phyloP scores from a whole-genome alignment of 257 asterid species.

The Capsicum chinense region DNA sequence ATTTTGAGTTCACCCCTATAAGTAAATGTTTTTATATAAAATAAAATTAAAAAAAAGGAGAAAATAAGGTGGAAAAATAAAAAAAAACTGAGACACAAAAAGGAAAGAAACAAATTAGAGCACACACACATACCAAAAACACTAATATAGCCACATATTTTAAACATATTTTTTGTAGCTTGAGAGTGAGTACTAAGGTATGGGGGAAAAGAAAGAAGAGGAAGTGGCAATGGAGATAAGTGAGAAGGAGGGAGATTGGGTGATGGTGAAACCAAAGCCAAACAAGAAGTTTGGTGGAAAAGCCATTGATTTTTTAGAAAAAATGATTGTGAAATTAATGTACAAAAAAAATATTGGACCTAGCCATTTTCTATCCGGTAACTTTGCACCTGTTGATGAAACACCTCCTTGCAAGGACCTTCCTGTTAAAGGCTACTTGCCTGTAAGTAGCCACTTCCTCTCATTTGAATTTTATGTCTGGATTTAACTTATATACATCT shows the following conservation, averaged over 20 bases:
- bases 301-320: conserved; percentile 25
- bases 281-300: conserved; percentile 13
- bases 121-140: background rate
- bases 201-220: background rate
- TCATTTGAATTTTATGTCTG: background rate
- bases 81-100: conserved; percentile 9
- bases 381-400: conserved; percentile 2
- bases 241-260: conserved; percentile 4
- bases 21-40: background rate
- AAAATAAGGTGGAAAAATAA: background rate
- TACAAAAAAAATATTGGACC: background rate
- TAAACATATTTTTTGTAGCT: background rate
- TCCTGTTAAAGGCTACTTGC: conserved; percentile 16
- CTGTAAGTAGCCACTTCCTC: background rate
- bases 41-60: background rate
- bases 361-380: conserved; percentile 9
- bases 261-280: conserved; percentile 11
- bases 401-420: conserved; percentile 26
- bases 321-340: conserved; percentile 11
- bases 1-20: background rate
- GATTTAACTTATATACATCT: background rate
- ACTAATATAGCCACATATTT: background rate
- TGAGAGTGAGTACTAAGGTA: background rate
- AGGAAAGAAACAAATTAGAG: background rate
- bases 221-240: background rate